A percentile compares a stretch with the other conserved stretches of the same genome.
Evolutionary conservation across 352 stramenopile genomes (phyloP).

Genomic region (Nothophytophthora sp.): DNA sequence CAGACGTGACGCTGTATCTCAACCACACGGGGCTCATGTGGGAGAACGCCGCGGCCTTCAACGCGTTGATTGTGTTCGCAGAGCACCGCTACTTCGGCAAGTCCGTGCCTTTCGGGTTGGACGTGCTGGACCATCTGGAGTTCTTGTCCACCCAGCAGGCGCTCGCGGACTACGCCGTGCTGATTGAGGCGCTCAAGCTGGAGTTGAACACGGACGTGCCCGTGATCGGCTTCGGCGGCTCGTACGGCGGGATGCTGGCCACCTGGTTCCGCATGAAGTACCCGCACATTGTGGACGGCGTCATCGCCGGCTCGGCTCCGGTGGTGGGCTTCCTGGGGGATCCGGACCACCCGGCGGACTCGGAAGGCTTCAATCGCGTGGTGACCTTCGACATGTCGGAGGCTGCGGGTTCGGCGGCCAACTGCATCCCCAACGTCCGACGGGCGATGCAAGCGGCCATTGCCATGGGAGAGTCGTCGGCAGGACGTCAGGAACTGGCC

Average conservation of each 20-base stretch:
- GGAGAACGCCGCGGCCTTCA: slow-evolving; percentile 65
- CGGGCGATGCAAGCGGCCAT: slow-evolving; percentile 14
- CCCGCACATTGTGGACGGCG: slow-evolving; percentile 66
- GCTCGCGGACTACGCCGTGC: slow-evolving; percentile 69
- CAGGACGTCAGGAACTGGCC: slow-evolving; percentile 24
- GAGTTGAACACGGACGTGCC: slow-evolving; percentile 42
- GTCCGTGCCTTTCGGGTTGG: slow-evolving; percentile 55
- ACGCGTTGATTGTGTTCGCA: slow-evolving; percentile 69
- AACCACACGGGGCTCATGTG: slow-evolving; percentile 78
- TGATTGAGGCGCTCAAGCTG: slow-evolving; percentile 50
- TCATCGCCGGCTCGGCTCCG: slow-evolving; percentile 64
- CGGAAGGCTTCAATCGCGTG: slow-evolving; percentile 42
- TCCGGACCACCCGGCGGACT: slow-evolving; percentile 35
- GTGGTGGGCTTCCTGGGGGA: slow-evolving; percentile 59
- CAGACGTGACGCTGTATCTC: slow-evolving; percentile 63
- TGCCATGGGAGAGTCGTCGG: slow-evolving; percentile 13
- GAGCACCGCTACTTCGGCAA: slow-evolving; percentile 83
- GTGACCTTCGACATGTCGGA: slow-evolving; percentile 45
- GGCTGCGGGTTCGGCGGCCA: slow-evolving; percentile 24
- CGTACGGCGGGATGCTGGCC: slow-evolving; percentile 76
- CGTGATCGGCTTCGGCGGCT: slow-evolving; percentile 74
- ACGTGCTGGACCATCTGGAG: slow-evolving; percentile 56
- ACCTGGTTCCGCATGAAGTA: slow-evolving; percentile 82
- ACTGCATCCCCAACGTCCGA: slow-evolving; percentile 42
- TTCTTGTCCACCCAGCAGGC: slow-evolving; percentile 86